phyloP scores from a whole-genome alignment of 2,329 filamentous ascomycete genomes.

The Penicillium hordei region DNA sequence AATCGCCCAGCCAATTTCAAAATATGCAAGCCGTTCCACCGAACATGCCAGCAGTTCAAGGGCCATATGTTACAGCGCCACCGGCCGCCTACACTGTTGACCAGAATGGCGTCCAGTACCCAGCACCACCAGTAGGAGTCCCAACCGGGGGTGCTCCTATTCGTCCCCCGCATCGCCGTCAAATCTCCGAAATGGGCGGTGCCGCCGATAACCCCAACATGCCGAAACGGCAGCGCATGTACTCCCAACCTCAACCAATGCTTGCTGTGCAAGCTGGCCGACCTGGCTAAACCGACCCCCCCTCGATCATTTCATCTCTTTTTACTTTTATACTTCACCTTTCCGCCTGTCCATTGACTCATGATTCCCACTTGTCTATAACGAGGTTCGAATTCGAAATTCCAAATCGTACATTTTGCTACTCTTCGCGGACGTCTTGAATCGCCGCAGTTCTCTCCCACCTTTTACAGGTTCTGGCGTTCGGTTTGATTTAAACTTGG shows the following conservation, averaged over 20 bases:
- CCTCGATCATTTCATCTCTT: background rate
- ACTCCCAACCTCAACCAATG: conserved; percentile 48
- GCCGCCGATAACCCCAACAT: conserved; percentile 53
- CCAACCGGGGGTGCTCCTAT: conserved; percentile 30
- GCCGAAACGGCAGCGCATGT: conserved; percentile 61
- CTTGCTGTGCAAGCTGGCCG: conserved; percentile 52
- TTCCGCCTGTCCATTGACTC: conserved; percentile 23
- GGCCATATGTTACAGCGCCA: conserved; percentile 44
- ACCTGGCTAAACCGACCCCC: conserved; percentile 23
- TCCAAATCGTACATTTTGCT: conserved; percentile 25
- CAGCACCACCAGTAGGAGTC: conserved; percentile 37
- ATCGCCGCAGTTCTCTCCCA: conserved; percentile 10
- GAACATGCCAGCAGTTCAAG: conserved; percentile 45
- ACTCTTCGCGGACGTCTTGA: conserved; percentile 16
- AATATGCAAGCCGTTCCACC: conserved; percentile 58
- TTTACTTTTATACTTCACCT: conserved; percentile 4
- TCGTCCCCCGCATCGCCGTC: conserved; percentile 52
- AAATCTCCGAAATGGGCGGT: conserved; percentile 62
- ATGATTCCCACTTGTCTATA: conserved; percentile 32
- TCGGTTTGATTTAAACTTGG: conserved; percentile 16
- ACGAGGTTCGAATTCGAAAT: conserved; percentile 16
- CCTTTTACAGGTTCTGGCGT: conserved; percentile 27
- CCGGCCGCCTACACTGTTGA: conserved; percentile 41
- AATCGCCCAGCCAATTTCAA: conserved; percentile 60
- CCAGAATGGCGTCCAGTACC: conserved; percentile 43